Percentiles rank a stretch among this genome's conserved stretches.
Conservation (phyloP, 257 asterid species). For the Haberlea rhodopensis region DNA sequence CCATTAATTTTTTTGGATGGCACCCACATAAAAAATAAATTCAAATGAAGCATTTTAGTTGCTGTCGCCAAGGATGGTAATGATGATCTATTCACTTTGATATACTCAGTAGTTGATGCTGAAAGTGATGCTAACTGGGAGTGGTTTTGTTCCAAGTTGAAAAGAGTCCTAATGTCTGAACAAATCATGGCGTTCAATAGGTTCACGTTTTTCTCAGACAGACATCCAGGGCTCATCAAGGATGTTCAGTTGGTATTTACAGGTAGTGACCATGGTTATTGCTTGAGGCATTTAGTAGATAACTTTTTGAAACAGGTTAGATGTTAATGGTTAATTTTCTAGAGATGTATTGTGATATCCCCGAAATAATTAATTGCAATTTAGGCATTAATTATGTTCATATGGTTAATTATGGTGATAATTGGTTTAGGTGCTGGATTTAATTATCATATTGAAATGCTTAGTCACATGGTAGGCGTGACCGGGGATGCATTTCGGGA, state of each 20-base stretch:
- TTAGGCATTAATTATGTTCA: too few relatives aligned
- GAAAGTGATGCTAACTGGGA: neutral
- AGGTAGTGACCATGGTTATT: neutral
- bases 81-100: too few relatives aligned
- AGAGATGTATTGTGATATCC: too few relatives aligned
- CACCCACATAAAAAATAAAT: neutral
- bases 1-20: neutral
- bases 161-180: neutral
- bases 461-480: too few relatives aligned
- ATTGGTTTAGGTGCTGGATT: too few relatives aligned
- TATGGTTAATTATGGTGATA: too few relatives aligned
- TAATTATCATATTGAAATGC: too few relatives aligned
- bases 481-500: too few relatives aligned
- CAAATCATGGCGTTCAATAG: neutral
- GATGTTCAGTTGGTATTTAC: neutral
- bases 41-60: neutral
- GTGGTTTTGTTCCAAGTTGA: neutral
- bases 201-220: neutral
- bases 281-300: neutral
- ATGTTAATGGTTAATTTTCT: too few relatives aligned
- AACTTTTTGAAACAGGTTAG: neutral
- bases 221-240: neutral
- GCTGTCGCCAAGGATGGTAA: neutral
- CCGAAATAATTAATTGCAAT: too few relatives aligned
- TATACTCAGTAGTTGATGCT: neutral